These are phyloP conservation scores for Aspergillus sclerotioniger DNA, from an alignment of 495 filamentous ascomycete genomes.

Conservation along the genomic window DNA sequence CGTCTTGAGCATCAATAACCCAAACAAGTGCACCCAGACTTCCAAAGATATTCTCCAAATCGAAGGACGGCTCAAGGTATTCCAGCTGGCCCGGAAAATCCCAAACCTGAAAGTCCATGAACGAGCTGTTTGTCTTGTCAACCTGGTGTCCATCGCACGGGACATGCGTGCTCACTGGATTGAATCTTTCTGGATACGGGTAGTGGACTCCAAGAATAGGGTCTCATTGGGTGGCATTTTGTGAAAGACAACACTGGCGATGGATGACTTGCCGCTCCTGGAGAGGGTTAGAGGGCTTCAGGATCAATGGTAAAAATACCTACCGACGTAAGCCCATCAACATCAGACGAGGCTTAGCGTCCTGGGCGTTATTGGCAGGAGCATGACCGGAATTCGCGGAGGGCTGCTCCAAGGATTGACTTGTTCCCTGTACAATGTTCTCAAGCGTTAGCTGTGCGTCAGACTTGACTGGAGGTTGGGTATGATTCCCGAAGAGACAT, in stretches of 20 bases:
- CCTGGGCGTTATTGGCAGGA: conserved; percentile 36
- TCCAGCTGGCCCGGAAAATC: conserved; percentile 94
- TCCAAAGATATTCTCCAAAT: conserved; percentile 88
- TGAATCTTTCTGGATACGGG: conserved; percentile 84
- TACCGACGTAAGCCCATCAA: conserved; percentile 96
- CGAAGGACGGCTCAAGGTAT: conserved; percentile 79
- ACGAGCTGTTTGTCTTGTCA: conserved; percentile 59
- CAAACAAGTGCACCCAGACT: conserved; percentile 92
- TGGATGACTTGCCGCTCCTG: conserved; percentile 97
- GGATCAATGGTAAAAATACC: conserved; percentile 10
- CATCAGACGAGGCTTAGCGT: conserved; percentile 78
- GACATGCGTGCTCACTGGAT: conserved; percentile 64
- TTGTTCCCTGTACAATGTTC: conserved; percentile 34
- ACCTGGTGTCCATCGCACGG: neutral
- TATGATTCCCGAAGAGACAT: conserved; percentile 20
- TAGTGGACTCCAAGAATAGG: conserved; percentile 90
- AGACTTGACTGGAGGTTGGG: conserved; percentile 20
- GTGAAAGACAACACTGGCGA: conserved; percentile 95
- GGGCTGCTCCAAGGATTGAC: conserved; percentile 25
- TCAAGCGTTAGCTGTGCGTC: conserved; percentile 40
- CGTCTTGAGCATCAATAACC: conserved; percentile 98
- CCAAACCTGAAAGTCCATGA: conserved; percentile 99
- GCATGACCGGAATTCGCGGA: conserved; percentile 29
- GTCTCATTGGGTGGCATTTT: conserved; percentile 95
- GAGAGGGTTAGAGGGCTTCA: conserved; percentile 7